These are phyloP conservation scores for Rubroboletus pulcherrimus DNA, from an alignment of 768 basidiomycete species.

Conservation along the genomic window DNA sequence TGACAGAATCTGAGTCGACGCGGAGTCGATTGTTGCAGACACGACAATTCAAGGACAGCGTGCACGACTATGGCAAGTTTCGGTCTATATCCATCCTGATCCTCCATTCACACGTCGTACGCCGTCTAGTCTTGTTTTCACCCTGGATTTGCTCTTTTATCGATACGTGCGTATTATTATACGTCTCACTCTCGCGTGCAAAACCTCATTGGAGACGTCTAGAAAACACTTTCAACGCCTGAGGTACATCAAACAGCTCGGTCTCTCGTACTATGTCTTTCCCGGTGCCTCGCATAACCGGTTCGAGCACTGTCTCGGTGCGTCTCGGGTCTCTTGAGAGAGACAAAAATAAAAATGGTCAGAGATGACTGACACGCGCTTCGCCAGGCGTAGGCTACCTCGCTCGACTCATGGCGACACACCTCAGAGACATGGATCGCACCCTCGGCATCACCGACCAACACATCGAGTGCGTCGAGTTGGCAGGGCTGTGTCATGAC, in stretches of 20 bases:
- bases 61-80: conserved; percentile 40
- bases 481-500: conserved; percentile 83
- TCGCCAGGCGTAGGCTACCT: conserved; percentile 68
- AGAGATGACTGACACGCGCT: neutral
- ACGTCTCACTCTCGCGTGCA: neutral
- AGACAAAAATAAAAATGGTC: neutral
- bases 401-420: conserved; percentile 58
- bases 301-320: conserved; percentile 83
- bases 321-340: neutral
- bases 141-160: conserved; percentile 48
- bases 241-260: conserved; percentile 75
- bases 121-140: conserved; percentile 26
- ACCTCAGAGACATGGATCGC: conserved; percentile 55
- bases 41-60: conserved; percentile 36
- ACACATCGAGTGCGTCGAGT: conserved; percentile 71
- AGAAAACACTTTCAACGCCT: conserved; percentile 78
- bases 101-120: neutral
- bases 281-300: conserved; percentile 76
- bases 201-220: neutral
- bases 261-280: conserved; percentile 73
- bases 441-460: conserved; percentile 63
- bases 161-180: conserved; percentile 51
- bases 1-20: neutral
- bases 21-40: conserved; percentile 8
- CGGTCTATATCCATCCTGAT: neutral